Conservation (phyloP, 1,139 yeast genomes). For the Debaryomycetaceae sp. region DNA sequence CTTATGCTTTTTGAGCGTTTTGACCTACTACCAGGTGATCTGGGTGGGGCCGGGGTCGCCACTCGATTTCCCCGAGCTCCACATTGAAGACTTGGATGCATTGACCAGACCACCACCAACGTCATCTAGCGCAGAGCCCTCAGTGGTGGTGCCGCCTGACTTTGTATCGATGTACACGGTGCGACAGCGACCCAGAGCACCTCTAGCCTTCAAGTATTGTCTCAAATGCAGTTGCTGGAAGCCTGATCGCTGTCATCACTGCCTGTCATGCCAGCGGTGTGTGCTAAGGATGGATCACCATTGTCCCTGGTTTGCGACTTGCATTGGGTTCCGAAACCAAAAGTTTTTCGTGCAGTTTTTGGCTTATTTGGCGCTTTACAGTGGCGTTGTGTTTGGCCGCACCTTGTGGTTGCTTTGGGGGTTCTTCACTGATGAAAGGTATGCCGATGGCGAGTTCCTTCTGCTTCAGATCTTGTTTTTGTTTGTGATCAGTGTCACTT, state of each 20-base stretch:
- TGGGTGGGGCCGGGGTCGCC: constrained; percentile 68
- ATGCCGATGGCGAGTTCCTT: constrained; percentile 35
- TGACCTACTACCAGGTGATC: constrained; percentile 53
- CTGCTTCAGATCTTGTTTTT: constrained; percentile 59
- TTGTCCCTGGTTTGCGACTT: constrained; percentile 94
- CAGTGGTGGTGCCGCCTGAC: constrained; percentile 13
- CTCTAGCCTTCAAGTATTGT: constrained; percentile 12
- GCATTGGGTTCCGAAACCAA: constrained; percentile 61
- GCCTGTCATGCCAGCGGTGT: constrained; percentile 69
- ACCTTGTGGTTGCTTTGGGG: constrained; percentile 40
- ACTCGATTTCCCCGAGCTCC: constrained; percentile 24
- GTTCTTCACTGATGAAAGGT: constrained; percentile 46
- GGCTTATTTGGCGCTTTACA: constrained; percentile 46
- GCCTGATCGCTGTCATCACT: constrained; percentile 93
- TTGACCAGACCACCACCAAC: too few relatives aligned
- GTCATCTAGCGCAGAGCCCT: too few relatives aligned
- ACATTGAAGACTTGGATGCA: constrained; percentile 13
- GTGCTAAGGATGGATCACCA: constrained; percentile 83
- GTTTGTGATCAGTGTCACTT: constrained; percentile 56
- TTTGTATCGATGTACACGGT: constrained; percentile 16
- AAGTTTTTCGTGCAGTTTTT: constrained; percentile 77
- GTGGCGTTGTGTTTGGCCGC: constrained; percentile 37
- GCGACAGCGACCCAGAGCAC: constrained; percentile 7
- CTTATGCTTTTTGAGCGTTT: constrained; percentile 23
- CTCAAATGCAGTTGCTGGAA: constrained; percentile 77